These are phyloP conservation scores for Cordyceps sp. DNA, from an alignment of 2,329 filamentous ascomycete genomes.

Conservation along the genomic window DNA sequence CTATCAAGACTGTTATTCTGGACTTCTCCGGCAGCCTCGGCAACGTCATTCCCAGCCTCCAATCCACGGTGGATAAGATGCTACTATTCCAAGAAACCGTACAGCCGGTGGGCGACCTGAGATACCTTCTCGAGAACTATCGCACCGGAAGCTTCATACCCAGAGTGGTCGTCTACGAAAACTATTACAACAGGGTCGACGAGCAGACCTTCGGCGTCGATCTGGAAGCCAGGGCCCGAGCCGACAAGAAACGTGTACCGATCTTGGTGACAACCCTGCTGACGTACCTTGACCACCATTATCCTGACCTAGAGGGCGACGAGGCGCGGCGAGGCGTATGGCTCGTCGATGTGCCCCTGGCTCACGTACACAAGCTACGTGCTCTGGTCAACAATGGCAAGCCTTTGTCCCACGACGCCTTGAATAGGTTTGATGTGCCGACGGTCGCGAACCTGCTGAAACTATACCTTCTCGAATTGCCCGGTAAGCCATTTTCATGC, in stretches of 20 bases:
- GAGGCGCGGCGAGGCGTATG: conserved; percentile 84
- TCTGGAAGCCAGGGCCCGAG: conserved; percentile 82
- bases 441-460: conserved; percentile 87
- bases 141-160: conserved; percentile 86
- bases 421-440: conserved; percentile 83
- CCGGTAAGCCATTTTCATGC: no score
- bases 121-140: conserved; percentile 94
- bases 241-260: conserved; percentile 89
- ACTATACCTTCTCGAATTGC: conserved; percentile 85
- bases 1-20: conserved; percentile 93
- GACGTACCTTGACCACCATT: conserved; percentile 91
- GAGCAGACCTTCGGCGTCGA: conserved; percentile 97
- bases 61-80: conserved; percentile 96
- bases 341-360: conserved; percentile 80
- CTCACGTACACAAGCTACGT: conserved; percentile 71
- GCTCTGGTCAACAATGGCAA: conserved; percentile 77
- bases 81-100: conserved; percentile 98
- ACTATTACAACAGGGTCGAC: conserved; percentile 97
- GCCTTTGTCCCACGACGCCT: conserved; percentile 53
- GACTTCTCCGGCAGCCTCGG: conserved; percentile 96
- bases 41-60: conserved; percentile 92
- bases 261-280: conserved; percentile 82
- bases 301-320: conserved; percentile 92
- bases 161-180: conserved; percentile 86
- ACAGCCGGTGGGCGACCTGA: conserved; percentile 77